Conservation (phyloP, 208 protist species). For the Novymonas esmeraldas region DNA sequence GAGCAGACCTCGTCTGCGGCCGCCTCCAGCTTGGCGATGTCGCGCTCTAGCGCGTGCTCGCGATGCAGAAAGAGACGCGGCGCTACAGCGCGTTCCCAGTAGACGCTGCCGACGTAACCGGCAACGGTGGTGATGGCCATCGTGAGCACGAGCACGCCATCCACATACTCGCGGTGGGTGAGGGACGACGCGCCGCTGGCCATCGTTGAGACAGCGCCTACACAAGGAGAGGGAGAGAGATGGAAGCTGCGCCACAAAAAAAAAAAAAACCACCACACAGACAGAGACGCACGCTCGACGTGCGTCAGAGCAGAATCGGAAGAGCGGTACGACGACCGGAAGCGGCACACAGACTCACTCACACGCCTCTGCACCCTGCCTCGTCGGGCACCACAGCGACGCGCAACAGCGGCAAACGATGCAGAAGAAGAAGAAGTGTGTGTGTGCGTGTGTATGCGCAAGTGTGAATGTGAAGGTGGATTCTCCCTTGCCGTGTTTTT, state of each 20-base stretch:
- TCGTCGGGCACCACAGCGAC: neutral
- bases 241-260: neutral
- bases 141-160: slow-evolving; percentile 14
- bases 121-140: slow-evolving; percentile 23
- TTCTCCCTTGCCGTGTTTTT: neutral
- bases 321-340: no score
- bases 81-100: slow-evolving; percentile 43
- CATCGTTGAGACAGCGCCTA: neutral
- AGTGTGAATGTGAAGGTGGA: neutral
- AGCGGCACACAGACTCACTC: no score
- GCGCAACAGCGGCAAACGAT: neutral
- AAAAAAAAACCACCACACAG: neutral
- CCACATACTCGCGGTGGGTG: slow-evolving; percentile 21
- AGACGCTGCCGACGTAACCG: slow-evolving; percentile 38
- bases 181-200: neutral
- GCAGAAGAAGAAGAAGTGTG: neutral
- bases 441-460: neutral
- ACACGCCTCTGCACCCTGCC: no score
- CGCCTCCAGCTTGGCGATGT: slow-evolving; percentile 37
- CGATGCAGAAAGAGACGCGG: slow-evolving; percentile 44
- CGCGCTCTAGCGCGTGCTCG: slow-evolving; percentile 40
- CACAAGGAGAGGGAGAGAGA: neutral
- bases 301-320: neutral
- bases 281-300: neutral
- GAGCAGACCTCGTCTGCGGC: slow-evolving; percentile 39